These are phyloP conservation scores for Abelmoschus esculentus DNA, from an alignment of 345 rosid species.

Conservation along the genomic window DNA sequence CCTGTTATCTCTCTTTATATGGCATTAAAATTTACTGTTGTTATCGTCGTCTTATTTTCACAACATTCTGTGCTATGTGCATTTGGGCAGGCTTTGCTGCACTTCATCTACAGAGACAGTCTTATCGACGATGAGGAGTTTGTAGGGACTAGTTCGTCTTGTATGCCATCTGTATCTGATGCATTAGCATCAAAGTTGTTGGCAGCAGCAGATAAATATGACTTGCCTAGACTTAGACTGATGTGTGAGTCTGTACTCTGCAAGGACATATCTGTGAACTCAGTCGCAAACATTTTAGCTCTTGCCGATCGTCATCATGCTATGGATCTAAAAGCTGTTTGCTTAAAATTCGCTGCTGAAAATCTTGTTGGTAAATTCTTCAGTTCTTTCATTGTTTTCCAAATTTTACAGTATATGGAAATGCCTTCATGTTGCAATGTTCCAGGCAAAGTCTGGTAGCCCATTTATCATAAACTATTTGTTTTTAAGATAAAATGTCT, in stretches of 20 bases:
- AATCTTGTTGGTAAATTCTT: constrained; percentile 65
- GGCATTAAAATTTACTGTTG: background rate
- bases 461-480: background rate
- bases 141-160: constrained; percentile 41
- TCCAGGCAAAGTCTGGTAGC: background rate
- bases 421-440: background rate
- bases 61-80: background rate
- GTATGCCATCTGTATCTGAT: constrained; percentile 40
- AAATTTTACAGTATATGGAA: background rate
- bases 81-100: constrained; percentile 61
- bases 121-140: constrained; percentile 63
- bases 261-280: constrained; percentile 66
- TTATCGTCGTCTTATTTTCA: constrained; percentile 12
- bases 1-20: background rate
- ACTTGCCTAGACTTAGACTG: constrained; percentile 67
- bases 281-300: constrained; percentile 68
- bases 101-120: constrained; percentile 69
- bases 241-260: constrained; percentile 88
- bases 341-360: constrained; percentile 86
- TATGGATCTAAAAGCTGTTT: constrained; percentile 63
- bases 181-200: constrained; percentile 64
- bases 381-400: background rate
- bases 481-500: background rate
- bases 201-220: constrained; percentile 79
- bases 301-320: constrained; percentile 77